Evolutionary conservation across 768 basidiomycete genomes (phyloP).

Genomic region (Podaxis sp.): DNA sequence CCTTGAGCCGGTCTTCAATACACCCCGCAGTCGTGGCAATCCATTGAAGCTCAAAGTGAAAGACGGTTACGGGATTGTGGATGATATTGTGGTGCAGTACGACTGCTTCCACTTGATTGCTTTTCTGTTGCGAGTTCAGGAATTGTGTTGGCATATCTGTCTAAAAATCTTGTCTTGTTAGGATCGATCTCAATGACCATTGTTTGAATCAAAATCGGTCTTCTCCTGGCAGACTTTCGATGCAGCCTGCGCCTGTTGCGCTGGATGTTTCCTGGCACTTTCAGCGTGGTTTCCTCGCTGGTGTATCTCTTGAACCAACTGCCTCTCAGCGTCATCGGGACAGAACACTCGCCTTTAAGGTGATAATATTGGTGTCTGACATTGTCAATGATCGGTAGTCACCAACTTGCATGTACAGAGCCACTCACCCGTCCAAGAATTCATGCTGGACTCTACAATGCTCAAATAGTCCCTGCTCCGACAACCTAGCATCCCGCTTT

Average conservation of each 20-base stretch:
- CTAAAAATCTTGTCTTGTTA: slow-evolving; percentile 47
- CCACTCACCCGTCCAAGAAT: slow-evolving; percentile 81
- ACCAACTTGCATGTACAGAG: background rate
- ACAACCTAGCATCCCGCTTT: slow-evolving; percentile 75
- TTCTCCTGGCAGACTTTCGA: slow-evolving; percentile 44
- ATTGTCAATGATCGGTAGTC: slow-evolving; percentile 10
- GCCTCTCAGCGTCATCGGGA: slow-evolving; percentile 59
- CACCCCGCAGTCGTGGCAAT: slow-evolving; percentile 89
- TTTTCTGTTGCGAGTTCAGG: slow-evolving; percentile 45
- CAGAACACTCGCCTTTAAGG: slow-evolving; percentile 71
- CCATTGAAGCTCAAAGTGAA: slow-evolving; percentile 98
- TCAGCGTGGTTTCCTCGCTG: slow-evolving; percentile 37
- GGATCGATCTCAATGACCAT: slow-evolving; percentile 89
- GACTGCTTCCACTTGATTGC: slow-evolving; percentile 87
- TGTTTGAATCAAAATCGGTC: slow-evolving; percentile 80
- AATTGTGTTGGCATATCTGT: background rate
- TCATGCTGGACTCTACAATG: slow-evolving; percentile 78
- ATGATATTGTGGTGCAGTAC: slow-evolving; percentile 92
- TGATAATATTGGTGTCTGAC: slow-evolving; percentile 86
- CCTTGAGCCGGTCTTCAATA: slow-evolving; percentile 84
- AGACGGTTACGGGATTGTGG: slow-evolving; percentile 89
- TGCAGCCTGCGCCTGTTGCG: slow-evolving; percentile 27
- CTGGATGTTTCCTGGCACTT: slow-evolving; percentile 33
- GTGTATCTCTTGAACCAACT: slow-evolving; percentile 69
- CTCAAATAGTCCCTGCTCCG: slow-evolving; percentile 82